Base-by-base conservation (phyloP, 306 rosid species). In the Cucurbita ficifolia region DNA sequence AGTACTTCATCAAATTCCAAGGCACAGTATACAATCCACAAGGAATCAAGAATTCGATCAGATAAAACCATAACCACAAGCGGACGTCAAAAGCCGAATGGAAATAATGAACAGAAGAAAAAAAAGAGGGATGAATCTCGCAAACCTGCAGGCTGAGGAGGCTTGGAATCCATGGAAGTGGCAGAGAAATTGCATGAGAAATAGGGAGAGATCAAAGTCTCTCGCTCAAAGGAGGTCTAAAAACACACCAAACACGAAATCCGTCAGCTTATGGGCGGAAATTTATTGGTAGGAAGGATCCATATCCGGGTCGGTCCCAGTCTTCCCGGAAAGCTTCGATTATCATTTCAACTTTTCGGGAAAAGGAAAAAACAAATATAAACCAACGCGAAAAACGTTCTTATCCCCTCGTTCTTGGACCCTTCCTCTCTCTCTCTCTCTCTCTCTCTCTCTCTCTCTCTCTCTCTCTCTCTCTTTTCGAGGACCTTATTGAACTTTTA, bases 81-180 rank as follows among this genome's bases (percentile, higher is more conserved):
- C 36, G 51, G 33, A 64, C 17, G 1, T 18, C 10, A 11, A 11
- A 68, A 54, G 35, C 67, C 67, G 0, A 9, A 43, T 35, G 10
- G 43, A 35, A 35, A 14, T 16, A 6, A 22, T 24, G 63, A 57
- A 24, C 4, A 29, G 10, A 5, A 65, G 18, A 42, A 43, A 13
- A 68, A 22, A 7, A 61, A 67, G 17, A 65, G 52, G 52, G 72
- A 19, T 42, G 70, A 38, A 63, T 63, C 8, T 11, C 5, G 62
- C 45, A 56, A 79, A 79, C 82, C 82, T 79, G 81, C 16, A 55
- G 81, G 60, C 39, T 53, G 59, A 22, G 77, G 40, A 21, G 78
- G 13, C 0, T 79, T 79, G 7, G 82, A 74, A 3, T 79, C 78
- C 82, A 74, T 79, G 5, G 19, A 73, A 56, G 48, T 55, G 10